Conservation (phyloP, 345 rosid species). For the Atalantia buxifolia region DNA sequence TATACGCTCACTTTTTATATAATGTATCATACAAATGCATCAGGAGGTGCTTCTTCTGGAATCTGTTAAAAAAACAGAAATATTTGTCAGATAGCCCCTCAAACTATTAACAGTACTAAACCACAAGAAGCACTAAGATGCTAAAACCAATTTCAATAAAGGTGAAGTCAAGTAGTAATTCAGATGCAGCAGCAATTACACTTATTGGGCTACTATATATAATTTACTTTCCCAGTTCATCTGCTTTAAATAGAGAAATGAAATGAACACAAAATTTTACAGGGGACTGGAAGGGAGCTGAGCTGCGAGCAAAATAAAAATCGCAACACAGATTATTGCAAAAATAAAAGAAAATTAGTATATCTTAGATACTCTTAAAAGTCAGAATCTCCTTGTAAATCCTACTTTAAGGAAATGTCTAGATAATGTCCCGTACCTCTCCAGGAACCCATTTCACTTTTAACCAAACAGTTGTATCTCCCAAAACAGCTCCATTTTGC, state of each 20-base stretch:
- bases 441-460: conserved; percentile 82
- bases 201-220: not conserved
- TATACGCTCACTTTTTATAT: not conserved
- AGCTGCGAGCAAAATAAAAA: not conserved
- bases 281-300: not conserved
- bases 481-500: conserved; percentile 32
- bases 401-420: not conserved
- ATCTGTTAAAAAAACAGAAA: conserved; percentile 31
- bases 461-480: conserved; percentile 61
- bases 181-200: not conserved
- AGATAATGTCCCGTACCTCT: conserved; percentile 47
- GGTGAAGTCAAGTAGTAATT: not conserved
- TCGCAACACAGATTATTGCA: not conserved
- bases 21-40: conserved; percentile 22
- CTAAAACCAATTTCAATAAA: not conserved
- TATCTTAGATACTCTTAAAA: not conserved
- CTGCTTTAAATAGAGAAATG: not conserved
- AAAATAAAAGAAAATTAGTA: not conserved
- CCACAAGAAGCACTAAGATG: not conserved
- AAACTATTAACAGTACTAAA: not conserved
- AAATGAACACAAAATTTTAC: not conserved
- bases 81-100: not conserved
- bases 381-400: not conserved
- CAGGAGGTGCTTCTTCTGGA: conserved; percentile 64
- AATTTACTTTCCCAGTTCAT: not conserved